Evolutionary conservation across 2,329 filamentous ascomycete genomes (phyloP).

Genomic region (Canariomyces notabilis): DNA sequence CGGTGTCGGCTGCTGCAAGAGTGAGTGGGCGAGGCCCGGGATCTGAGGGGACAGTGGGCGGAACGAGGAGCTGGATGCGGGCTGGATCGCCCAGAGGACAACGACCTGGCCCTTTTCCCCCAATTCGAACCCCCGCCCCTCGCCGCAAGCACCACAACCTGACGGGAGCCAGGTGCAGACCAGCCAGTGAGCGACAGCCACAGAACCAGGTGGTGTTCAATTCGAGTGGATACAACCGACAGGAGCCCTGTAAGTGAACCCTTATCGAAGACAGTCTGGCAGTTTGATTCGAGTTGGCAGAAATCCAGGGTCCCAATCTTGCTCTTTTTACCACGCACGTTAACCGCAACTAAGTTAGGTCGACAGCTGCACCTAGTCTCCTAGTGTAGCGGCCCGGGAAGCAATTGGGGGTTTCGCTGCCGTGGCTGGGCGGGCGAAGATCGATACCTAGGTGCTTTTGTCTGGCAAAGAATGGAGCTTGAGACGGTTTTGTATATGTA

Average conservation of each 20-base stretch:
- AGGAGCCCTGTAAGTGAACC: constrained; percentile 6
- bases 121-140: constrained; percentile 5
- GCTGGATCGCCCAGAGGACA: neutral
- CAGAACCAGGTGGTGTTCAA: constrained; percentile 12
- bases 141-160: constrained; percentile 4
- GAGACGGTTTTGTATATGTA: too few relatives aligned
- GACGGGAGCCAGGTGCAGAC: constrained; percentile 2
- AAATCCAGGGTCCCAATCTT: constrained; percentile 16
- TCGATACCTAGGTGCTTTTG: too few relatives aligned
- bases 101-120: constrained; percentile 10
- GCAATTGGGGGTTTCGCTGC: constrained; percentile 9
- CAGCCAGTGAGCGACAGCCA: constrained; percentile 17
- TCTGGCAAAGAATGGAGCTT: too few relatives aligned
- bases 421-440: constrained; percentile 1
- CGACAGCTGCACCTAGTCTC: constrained; percentile 10
- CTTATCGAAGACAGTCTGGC: constrained; percentile 4
- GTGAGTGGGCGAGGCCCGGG: constrained; percentile 8
- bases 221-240: constrained; percentile 17
- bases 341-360: too few relatives aligned
- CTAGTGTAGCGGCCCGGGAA: too few relatives aligned
- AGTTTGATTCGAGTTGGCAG: too few relatives aligned
- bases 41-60: constrained; percentile 11
- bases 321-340: too few relatives aligned
- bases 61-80: constrained; percentile 2
- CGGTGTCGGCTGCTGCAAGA: constrained; percentile 15